Conservation (phyloP, 176 grass and related monocot genomes). For the Zea luxurians region DNA sequence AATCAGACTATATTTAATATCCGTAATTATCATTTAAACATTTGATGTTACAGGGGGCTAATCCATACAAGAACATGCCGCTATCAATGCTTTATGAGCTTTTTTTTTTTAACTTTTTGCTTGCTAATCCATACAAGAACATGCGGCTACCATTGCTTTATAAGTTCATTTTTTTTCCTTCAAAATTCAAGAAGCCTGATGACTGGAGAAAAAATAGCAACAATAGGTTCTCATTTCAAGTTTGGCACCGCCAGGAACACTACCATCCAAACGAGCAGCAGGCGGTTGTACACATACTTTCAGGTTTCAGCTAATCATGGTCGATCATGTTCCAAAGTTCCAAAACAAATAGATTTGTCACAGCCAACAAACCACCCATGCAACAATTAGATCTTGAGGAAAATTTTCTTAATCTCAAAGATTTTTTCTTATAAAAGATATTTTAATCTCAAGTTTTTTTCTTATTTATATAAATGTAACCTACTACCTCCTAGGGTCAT, state of each 20-base stretch:
- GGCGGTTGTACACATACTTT: not conserved
- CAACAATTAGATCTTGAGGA: not conserved
- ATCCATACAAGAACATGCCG: too few relatives aligned
- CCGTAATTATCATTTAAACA: too few relatives aligned
- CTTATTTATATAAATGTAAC: not conserved
- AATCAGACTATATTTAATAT: too few relatives aligned
- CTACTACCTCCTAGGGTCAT: not conserved
- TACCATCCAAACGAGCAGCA: not conserved
- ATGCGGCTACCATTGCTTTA: not conserved
- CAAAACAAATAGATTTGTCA: not conserved
- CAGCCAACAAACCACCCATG: not conserved
- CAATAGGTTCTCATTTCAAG: not conserved
- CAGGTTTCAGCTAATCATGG: not conserved
- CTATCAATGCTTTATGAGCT: too few relatives aligned
- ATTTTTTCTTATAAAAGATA: not conserved
- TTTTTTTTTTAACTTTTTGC: not conserved
- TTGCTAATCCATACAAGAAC: not conserved
- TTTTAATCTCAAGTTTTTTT: too few relatives aligned
- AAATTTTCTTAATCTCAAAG: not conserved
- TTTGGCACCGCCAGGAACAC: not conserved
- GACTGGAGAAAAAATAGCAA: not conserved
- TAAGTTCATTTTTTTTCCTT: not conserved
- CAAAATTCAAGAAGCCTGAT: not conserved
- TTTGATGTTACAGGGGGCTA: too few relatives aligned
- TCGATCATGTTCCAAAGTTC: not conserved